Base-by-base conservation (phyloP, 179 eudicot genomes). In the Spinacia oleracea region DNA sequence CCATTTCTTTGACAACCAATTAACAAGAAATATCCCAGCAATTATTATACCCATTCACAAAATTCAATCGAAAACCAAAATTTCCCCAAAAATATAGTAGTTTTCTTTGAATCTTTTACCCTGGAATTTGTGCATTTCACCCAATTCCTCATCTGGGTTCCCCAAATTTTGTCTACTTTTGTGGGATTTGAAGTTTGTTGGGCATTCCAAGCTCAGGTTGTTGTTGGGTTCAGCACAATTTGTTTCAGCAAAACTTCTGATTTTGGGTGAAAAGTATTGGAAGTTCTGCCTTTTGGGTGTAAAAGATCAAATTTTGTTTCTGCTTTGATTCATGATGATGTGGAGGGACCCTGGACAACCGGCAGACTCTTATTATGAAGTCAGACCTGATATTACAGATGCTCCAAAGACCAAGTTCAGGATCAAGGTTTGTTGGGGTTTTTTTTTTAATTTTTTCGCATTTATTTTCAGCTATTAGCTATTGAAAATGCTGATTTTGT, bases 391-490 rank as follows among this genome's bases (percentile, higher is more conserved):
- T 77, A 86, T 88, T 77, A 86, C 90, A 38, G 97, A 93, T 89
- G 97, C 89, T 79, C 97, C 97, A 8, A 83, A 91, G 78, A 89
- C 93, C 89, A 93, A 88, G 82, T 95, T 95, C 83, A 93, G 90
- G 84, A 93, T 95, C 86, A 93, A 90, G 97, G 98, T 95, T 79
- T 78, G 87, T 87, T 48, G 64, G 46, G 55, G 34, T 73, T 56
- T 38, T 55, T 8, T 50, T 31, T 64, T 73, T 46, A 12, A 11
- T 38, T 8, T 29, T 34, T 25, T 45, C 0, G 16, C 31, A 15
- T 69, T 76, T 6, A 43, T 74, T 72, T 71, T 48, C 42, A 29
- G 5, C 51, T 72, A 50, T 72, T 65, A 23, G 29, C 21, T 48
- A 48, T 79, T 78, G 35, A 32, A 23, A 46, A 7, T 72, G 63